Conservation (phyloP, 306 rosid species). For the Rubus idaeus region DNA sequence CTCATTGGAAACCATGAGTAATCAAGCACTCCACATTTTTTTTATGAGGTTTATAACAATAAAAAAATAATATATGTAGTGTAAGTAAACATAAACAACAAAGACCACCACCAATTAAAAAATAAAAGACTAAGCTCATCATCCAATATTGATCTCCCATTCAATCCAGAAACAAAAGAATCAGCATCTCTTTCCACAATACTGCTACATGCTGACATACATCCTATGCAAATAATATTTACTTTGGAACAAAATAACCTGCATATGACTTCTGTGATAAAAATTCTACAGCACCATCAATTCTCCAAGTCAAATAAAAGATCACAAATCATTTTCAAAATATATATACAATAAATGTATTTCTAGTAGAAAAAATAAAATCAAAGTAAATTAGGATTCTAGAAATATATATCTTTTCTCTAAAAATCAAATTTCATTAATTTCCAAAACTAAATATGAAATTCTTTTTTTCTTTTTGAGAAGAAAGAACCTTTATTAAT, state of each 20-base stretch:
- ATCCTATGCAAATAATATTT: background rate
- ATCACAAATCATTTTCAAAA: too few species aligned
- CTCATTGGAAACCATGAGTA: slow-evolving; percentile 29
- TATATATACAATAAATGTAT: too few species aligned
- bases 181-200: background rate
- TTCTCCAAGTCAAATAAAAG: background rate
- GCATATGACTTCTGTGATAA: background rate
- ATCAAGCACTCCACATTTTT: slow-evolving; percentile 27
- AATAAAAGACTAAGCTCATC: background rate
- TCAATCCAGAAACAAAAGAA: background rate
- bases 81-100: background rate
- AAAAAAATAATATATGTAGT: background rate
- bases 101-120: background rate
- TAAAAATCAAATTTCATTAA: too few species aligned
- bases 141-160: background rate
- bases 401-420: too few species aligned
- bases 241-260: background rate
- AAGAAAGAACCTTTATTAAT: too few species aligned
- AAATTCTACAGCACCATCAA: background rate
- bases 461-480: too few species aligned
- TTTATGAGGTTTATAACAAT: background rate
- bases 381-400: too few species aligned
- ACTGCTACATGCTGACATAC: background rate
- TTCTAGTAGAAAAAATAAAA: too few species aligned
- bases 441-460: too few species aligned